These are phyloP conservation scores for Suillus sp. DNA, from an alignment of 768 basidiomycete genomes.

Conservation along the genomic window DNA sequence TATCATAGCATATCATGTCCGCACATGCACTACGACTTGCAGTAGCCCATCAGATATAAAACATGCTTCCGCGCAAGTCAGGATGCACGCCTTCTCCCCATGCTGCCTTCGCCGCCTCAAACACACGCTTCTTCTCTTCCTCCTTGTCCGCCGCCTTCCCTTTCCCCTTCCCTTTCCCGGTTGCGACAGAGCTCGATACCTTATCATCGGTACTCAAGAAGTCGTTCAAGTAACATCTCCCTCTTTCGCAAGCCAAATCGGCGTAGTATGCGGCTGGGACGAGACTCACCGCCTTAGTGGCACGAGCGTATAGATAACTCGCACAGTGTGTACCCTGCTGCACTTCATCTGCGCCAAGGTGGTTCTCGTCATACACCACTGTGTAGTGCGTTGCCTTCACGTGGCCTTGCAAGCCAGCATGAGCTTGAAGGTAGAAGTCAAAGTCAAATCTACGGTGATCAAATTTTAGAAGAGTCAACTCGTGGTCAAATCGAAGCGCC, in stretches of 20 bases:
- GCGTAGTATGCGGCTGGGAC: slow-evolving; percentile 82
- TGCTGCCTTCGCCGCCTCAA: slow-evolving; percentile 45
- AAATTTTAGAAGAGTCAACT: not conserved
- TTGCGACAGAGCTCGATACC: slow-evolving; percentile 36
- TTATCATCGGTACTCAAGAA: slow-evolving; percentile 62
- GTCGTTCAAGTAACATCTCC: slow-evolving; percentile 73
- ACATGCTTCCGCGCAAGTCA: slow-evolving; percentile 63
- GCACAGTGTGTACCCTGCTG: slow-evolving; percentile 71
- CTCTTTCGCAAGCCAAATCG: slow-evolving; percentile 81
- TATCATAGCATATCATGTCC: not conserved
- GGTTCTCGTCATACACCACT: slow-evolving; percentile 78
- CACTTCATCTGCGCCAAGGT: slow-evolving; percentile 65
- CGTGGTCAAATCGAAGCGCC: slow-evolving; percentile 27
- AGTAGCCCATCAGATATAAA: slow-evolving; percentile 49
- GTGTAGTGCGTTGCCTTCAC: slow-evolving; percentile 79
- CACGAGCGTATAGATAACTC: slow-evolving; percentile 78
- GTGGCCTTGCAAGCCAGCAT: slow-evolving; percentile 70
- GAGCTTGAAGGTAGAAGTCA: slow-evolving; percentile 73
- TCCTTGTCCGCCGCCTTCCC: slow-evolving; percentile 32
- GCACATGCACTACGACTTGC: not conserved
- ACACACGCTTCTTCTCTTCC: slow-evolving; percentile 39
- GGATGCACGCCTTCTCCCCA: slow-evolving; percentile 57
- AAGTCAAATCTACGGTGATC: slow-evolving; percentile 53
- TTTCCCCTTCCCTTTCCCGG: slow-evolving; percentile 38
- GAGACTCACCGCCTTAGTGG: slow-evolving; percentile 82